These are phyloP conservation scores for Pyronema omphalodes DNA, from an alignment of 495 filamentous ascomycete genomes.

Conservation along the genomic window DNA sequence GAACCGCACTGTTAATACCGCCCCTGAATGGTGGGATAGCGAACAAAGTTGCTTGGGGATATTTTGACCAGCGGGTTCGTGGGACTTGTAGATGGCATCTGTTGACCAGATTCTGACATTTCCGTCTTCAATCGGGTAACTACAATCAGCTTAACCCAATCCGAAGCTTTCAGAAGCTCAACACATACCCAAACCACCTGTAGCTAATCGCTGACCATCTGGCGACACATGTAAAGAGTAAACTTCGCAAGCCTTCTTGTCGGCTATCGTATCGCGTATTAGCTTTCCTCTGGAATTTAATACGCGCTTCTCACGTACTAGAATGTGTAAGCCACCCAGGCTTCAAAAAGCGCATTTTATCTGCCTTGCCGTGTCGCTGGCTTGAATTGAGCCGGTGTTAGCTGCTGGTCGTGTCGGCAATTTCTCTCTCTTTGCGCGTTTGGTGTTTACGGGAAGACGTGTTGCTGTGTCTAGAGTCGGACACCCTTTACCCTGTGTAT, in stretches of 20 bases:
- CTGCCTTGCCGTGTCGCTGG: not conserved
- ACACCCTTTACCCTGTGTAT: no score
- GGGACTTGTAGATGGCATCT: slow-evolving; percentile 69
- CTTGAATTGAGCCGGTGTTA: no score
- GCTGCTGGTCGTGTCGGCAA: no score
- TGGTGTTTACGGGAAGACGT: no score
- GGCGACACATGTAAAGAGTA: slow-evolving; percentile 95
- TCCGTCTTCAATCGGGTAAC: slow-evolving; percentile 43
- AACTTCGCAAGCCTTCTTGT: slow-evolving; percentile 39
- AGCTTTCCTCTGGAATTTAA: not conserved
- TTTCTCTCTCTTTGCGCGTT: no score
- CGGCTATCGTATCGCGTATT: not conserved
- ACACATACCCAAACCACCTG: slow-evolving; percentile 29
- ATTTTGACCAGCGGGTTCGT: slow-evolving; percentile 41
- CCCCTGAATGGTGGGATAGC: slow-evolving; percentile 94
- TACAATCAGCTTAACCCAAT: slow-evolving; percentile 9
- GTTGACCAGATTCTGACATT: slow-evolving; percentile 96
- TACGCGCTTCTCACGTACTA: slow-evolving; percentile 33
- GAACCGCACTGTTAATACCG: slow-evolving; percentile 91
- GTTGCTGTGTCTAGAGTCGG: no score
- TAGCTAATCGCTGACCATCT: slow-evolving; percentile 76
- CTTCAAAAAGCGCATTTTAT: slow-evolving; percentile 72
- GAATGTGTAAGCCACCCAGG: slow-evolving; percentile 85
- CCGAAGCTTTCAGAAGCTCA: slow-evolving; percentile 10
- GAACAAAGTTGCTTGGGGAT: slow-evolving; percentile 89